Percentiles rank a stretch among this genome's conserved stretches.
Evolutionary conservation across 768 basidiomycete genomes (phyloP).

Genomic region (Mycena albidolilacea): DNA sequence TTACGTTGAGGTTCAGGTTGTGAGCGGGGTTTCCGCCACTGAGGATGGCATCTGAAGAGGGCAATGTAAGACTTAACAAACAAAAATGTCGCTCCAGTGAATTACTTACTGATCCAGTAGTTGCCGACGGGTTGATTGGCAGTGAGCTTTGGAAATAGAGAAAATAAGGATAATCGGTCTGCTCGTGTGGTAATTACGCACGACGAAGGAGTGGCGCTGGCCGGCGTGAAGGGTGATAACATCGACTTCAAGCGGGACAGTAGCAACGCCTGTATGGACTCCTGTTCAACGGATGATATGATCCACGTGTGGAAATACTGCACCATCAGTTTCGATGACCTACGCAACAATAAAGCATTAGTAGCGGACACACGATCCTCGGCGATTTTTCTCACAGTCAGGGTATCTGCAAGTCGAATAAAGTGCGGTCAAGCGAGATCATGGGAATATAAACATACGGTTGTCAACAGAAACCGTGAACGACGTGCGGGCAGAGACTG

Average conservation of each 20-base stretch:
- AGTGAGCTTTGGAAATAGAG: too few relatives aligned
- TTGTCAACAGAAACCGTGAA: conserved; percentile 50
- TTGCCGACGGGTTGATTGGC: conserved; percentile 51
- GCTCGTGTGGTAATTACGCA: too few relatives aligned
- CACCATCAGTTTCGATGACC: conserved; percentile 29
- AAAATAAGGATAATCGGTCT: too few relatives aligned
- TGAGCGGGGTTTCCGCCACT: conserved; percentile 48
- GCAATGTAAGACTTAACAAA: too few relatives aligned
- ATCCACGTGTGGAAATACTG: too few relatives aligned
- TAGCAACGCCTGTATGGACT: neutral
- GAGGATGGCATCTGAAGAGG: conserved; percentile 34
- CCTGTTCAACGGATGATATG: too few relatives aligned
- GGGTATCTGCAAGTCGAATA: conserved; percentile 10
- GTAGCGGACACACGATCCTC: too few relatives aligned
- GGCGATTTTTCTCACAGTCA: conserved; percentile 14
- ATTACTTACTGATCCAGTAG: conserved; percentile 60
- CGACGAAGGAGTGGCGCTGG: conserved; percentile 65
- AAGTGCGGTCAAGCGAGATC: neutral
- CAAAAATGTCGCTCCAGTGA: conserved; percentile 36
- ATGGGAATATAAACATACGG: conserved; percentile 20
- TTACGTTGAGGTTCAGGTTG: conserved; percentile 47
- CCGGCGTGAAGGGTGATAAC: conserved; percentile 54
- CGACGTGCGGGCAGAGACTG: conserved; percentile 49
- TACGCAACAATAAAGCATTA: neutral
- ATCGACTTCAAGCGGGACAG: neutral